Evolutionary conservation across 768 basidiomycete species (phyloP).

Genomic region (Leccinum sublutescens): DNA sequence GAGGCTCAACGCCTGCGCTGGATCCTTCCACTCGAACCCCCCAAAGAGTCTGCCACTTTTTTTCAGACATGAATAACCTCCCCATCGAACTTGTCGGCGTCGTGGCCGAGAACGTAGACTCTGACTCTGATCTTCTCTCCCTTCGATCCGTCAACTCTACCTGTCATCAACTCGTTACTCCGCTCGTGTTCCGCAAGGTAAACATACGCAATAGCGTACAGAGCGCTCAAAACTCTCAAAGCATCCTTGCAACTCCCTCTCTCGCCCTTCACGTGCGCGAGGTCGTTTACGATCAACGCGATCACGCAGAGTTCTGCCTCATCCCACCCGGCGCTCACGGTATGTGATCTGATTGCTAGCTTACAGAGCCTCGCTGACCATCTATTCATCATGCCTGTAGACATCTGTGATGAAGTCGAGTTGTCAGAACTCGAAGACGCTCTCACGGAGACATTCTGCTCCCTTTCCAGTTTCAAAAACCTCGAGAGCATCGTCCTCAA

Average conservation of each 20-base stretch:
- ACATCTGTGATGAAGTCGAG: conserved; percentile 26
- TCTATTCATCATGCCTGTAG: conserved; percentile 5
- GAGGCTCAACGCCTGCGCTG: neutral
- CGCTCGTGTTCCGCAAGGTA: conserved; percentile 23
- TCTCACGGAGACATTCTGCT: conserved; percentile 27
- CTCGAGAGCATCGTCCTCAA: conserved; percentile 25
- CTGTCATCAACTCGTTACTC: conserved; percentile 27
- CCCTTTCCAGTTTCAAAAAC: conserved; percentile 19
- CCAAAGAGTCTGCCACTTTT: neutral
- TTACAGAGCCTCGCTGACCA: neutral
- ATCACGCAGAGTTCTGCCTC: conserved; percentile 25
- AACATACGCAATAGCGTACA: conserved; percentile 25
- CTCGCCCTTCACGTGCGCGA: conserved; percentile 27
- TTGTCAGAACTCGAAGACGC: conserved; percentile 33
- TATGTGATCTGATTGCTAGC: neutral
- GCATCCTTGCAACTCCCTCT: conserved; percentile 21
- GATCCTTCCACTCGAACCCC: neutral
- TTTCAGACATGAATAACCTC: conserved; percentile 21
- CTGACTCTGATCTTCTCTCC: conserved; percentile 27
- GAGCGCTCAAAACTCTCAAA: conserved; percentile 26
- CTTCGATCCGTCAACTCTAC: conserved; percentile 28
- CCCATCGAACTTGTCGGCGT: conserved; percentile 30
- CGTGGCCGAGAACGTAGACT: conserved; percentile 23
- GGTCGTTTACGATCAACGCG: conserved; percentile 30
- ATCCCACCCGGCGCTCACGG: conserved; percentile 16